Conservation (phyloP, 257 asterid genomes). For the Ajuga chamaepitys region DNA sequence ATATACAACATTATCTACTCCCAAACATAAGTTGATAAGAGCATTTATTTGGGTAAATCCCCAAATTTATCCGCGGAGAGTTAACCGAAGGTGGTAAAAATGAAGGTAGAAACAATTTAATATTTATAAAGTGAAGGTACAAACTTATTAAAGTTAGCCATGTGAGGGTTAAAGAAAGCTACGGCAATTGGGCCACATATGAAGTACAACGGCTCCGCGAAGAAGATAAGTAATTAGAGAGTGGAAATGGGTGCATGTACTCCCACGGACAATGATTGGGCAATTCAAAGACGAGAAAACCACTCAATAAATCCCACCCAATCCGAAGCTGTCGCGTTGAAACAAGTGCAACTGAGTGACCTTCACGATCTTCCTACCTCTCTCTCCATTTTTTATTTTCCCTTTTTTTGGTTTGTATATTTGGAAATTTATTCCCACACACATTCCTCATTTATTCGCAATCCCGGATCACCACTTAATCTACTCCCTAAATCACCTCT, state of each 20-base stretch:
- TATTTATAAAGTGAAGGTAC: too few species aligned
- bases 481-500: slow-evolving; percentile 17
- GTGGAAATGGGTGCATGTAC: slow-evolving; percentile 21
- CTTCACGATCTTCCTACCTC: slow-evolving; percentile 42
- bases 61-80: neutral
- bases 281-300: slow-evolving; percentile 8
- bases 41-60: neutral
- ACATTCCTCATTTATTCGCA: slow-evolving; percentile 31
- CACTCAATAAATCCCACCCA: slow-evolving; percentile 14
- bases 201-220: slow-evolving; percentile 11
- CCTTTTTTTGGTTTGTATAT: neutral
- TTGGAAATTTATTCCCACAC: slow-evolving; percentile 14
- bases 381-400: neutral
- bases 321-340: slow-evolving; percentile 28
- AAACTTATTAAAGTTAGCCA: slow-evolving; percentile 16
- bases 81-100: neutral
- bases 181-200: neutral
- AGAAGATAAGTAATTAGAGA: neutral
- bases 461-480: slow-evolving; percentile 62
- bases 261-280: slow-evolving; percentile 19
- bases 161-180: slow-evolving; percentile 11
- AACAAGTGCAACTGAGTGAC: slow-evolving; percentile 30
- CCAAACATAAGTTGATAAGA: too few species aligned
- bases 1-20: too few species aligned
- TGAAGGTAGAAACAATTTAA: neutral